Percentiles rank a stretch among this genome's conserved stretches.
Evolutionary conservation across 1,139 yeast genomes (phyloP).

Genomic region (Candida neerlandica): DNA sequence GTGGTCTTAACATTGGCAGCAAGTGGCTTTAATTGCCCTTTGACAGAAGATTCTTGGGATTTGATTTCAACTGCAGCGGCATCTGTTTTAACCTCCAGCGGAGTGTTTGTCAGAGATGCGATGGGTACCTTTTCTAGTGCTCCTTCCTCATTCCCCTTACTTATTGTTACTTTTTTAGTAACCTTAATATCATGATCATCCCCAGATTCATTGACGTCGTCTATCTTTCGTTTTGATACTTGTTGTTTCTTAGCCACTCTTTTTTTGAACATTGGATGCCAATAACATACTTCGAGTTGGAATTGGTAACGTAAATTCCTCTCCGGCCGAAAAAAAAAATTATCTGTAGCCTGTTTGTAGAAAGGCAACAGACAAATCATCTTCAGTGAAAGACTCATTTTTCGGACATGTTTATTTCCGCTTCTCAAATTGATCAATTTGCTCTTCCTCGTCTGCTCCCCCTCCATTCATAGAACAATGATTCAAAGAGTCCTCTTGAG

Average conservation of each 20-base stretch:
- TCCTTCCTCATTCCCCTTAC: neutral
- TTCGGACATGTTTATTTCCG: neutral
- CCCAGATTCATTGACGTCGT: slow-evolving; percentile 1
- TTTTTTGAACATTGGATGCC: slow-evolving; percentile 36
- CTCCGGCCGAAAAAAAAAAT: neutral
- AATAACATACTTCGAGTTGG: no score
- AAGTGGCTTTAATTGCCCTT: slow-evolving; percentile 21
- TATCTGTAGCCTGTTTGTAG: neutral
- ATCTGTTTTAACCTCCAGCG: neutral
- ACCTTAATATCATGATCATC: neutral
- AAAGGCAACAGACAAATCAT: no score
- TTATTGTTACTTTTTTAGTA: neutral
- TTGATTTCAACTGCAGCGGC: neutral
- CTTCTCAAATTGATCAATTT: neutral
- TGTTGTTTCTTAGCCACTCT: slow-evolving; percentile 24
- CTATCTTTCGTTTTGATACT: slow-evolving; percentile 7
- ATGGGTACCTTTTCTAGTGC: neutral
- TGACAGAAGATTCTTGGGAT: neutral
- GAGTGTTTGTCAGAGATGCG: neutral
- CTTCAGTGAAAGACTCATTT: neutral
- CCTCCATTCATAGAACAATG: neutral
- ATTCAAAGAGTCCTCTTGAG: neutral
- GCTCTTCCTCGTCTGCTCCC: neutral
- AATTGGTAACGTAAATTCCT: no score
- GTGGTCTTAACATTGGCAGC: slow-evolving; percentile 68